These are phyloP conservation scores for Hibiscus mutabilis DNA, from an alignment of 345 rosid species.

Conservation along the genomic window DNA sequence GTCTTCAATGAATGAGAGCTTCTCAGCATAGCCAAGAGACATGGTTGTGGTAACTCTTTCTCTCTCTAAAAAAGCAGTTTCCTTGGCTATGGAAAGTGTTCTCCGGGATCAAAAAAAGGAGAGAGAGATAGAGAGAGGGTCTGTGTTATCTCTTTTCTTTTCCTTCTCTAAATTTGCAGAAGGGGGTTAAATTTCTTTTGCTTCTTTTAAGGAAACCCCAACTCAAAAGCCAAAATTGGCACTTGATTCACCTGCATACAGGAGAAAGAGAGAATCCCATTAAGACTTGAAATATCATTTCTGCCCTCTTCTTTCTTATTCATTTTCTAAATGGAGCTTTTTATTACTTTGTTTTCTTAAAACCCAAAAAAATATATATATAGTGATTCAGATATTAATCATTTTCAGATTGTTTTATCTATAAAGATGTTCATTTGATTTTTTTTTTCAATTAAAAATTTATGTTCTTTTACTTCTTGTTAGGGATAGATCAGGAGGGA, in stretches of 20 bases:
- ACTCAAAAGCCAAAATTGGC: constrained; percentile 13
- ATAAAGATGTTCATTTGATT: not conserved
- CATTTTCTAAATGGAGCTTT: not conserved
- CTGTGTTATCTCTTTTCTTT: constrained; percentile 1
- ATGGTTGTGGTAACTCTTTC: constrained; percentile 27
- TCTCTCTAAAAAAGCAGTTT: not conserved
- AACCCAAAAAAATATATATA: too few species aligned
- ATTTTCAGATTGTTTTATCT: not conserved
- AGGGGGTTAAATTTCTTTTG: constrained; percentile 11
- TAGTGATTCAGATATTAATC: not conserved
- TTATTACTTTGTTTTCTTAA: too few species aligned
- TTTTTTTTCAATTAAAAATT: too few species aligned
- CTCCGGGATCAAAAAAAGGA: constrained; percentile 7
- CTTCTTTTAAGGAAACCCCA: constrained; percentile 44
- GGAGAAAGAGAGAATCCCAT: not conserved
- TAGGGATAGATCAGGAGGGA: too few species aligned
- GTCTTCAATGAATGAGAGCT: constrained; percentile 97
- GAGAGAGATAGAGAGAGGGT: constrained; percentile 4
- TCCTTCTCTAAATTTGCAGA: constrained; percentile 10
- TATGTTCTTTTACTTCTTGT: not conserved
- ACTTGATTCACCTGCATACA: constrained; percentile 14
- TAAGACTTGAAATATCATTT: not conserved
- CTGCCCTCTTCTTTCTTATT: not conserved
- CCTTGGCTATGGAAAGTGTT: not conserved
- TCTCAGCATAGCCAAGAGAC: constrained; percentile 99